Conservation (phyloP, 768 basidiomycete species). For the Naganishia onofrii region DNA sequence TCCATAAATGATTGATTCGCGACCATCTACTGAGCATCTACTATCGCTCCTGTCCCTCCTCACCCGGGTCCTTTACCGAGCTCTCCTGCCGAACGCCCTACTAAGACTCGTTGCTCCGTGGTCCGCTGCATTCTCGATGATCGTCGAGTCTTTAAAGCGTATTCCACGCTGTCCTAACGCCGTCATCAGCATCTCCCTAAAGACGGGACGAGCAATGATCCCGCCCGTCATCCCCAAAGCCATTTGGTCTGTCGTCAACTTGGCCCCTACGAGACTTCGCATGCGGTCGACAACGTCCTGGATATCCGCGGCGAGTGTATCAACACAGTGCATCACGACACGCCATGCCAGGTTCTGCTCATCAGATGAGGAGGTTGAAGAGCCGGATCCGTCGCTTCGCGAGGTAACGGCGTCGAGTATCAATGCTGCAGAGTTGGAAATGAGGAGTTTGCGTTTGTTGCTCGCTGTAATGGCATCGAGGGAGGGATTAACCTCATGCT, state of each 20-base stretch:
- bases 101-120: background rate
- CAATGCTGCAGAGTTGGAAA: conserved; percentile 33
- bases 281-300: conserved; percentile 23
- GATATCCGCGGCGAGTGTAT: conserved; percentile 28
- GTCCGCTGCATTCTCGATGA: conserved; percentile 10
- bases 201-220: conserved; percentile 33
- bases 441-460: conserved; percentile 41
- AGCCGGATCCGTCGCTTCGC: background rate
- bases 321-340: conserved; percentile 30
- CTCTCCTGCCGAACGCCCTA: background rate
- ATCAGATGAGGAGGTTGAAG: background rate
- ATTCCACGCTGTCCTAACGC: conserved; percentile 31
- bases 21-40: no score
- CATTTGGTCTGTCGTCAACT: conserved; percentile 24
- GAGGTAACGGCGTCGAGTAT: conserved; percentile 4
- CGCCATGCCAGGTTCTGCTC: conserved; percentile 23
- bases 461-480: conserved; percentile 36
- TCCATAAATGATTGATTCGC: no score
- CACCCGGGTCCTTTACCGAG: no score
- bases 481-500: conserved; percentile 39
- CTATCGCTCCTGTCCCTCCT: no score
- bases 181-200: conserved; percentile 32
- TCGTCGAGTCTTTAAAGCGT: conserved; percentile 25
- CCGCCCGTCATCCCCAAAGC: conserved; percentile 40
- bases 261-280: background rate